These are phyloP conservation scores for Tieghemostelium lacteum DNA, from an alignment of 78 protist species.

Conservation along the genomic window DNA sequence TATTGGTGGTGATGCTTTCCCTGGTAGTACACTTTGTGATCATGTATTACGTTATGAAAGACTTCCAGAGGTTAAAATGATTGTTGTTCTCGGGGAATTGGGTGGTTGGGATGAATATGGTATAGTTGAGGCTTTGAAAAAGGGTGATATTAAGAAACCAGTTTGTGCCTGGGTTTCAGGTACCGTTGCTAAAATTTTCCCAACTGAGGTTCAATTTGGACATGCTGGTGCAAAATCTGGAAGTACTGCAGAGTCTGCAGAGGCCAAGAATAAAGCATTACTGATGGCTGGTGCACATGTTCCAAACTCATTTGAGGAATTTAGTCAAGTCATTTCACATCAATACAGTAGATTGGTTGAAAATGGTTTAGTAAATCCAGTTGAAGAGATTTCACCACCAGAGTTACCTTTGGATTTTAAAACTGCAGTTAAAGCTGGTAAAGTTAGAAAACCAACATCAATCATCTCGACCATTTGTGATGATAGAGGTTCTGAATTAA, in stretches of 20 bases:
- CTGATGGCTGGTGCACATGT: conserved; percentile 92
- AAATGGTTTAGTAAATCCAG: conserved; percentile 70
- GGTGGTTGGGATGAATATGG: conserved; percentile 96
- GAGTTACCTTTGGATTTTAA: conserved; percentile 92
- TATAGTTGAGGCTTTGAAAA: conserved; percentile 87
- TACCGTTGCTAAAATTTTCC: conserved; percentile 91
- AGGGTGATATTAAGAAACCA: conserved; percentile 94
- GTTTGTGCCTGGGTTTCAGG: conserved; percentile 94
- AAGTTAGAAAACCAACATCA: conserved; percentile 92
- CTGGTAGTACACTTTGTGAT: conserved; percentile 93
- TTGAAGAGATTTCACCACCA: conserved; percentile 88
- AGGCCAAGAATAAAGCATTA: conserved; percentile 91
- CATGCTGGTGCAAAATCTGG: conserved; percentile 96
- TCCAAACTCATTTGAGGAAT: conserved; percentile 92
- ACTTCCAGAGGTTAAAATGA: conserved; percentile 85
- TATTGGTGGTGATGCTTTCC: conserved; percentile 96
- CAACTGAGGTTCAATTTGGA: conserved; percentile 92
- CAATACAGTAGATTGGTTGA: conserved; percentile 65
- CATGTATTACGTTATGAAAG: conserved; percentile 85
- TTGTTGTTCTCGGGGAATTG: conserved; percentile 94
- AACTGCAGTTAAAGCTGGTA: conserved; percentile 91
- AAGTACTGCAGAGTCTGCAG: conserved; percentile 85
- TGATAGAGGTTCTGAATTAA: conserved; percentile 96
- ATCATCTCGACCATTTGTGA: conserved; percentile 94
- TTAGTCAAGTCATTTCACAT: conserved; percentile 75